A percentile compares a stretch with the other conserved stretches of the same genome.
phyloP scores from a whole-genome alignment of 2,329 filamentous ascomycete species.

The Ilyonectria mors-panacis region DNA sequence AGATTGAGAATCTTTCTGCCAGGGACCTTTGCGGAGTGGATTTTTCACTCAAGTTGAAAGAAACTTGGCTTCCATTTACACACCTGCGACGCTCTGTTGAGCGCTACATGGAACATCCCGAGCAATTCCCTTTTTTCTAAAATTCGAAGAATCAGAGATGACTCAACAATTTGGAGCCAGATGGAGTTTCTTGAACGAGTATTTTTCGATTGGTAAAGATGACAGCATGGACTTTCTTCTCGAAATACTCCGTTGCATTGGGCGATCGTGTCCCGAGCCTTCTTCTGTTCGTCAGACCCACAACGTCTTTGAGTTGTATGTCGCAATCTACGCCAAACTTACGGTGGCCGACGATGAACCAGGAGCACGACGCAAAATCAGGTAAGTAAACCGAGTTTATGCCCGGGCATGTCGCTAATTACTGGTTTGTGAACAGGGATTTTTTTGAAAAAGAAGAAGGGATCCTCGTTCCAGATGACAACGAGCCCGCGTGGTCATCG shows the following conservation, averaged over 20 bases:
- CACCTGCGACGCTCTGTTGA: neutral
- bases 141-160: neutral
- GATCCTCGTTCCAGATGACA: slow-evolving; percentile 16
- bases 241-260: slow-evolving; percentile 19
- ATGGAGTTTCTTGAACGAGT: slow-evolving; percentile 26
- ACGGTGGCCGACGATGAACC: neutral
- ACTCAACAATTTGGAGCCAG: neutral
- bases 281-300: slow-evolving; percentile 13
- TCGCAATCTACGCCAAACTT: slow-evolving; percentile 33
- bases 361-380: neutral
- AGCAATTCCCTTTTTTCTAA: slow-evolving; percentile 32
- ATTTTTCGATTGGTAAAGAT: slow-evolving; percentile 28
- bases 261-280: neutral
- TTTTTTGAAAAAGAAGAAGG: neutral
- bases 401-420: neutral
- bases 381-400: slow-evolving; percentile 5
- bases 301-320: slow-evolving; percentile 28
- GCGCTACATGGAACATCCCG: slow-evolving; percentile 27
- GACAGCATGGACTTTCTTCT: slow-evolving; percentile 28
- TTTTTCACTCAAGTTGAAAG: neutral
- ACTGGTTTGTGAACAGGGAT: slow-evolving; percentile 6
- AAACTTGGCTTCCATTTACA: slow-evolving; percentile 32
- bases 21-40: slow-evolving; percentile 25
- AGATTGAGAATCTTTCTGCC: slow-evolving; percentile 2
- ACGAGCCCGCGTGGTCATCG: neutral